Conservation (phyloP, 208 protist genomes). For the Polymyxa betae region DNA sequence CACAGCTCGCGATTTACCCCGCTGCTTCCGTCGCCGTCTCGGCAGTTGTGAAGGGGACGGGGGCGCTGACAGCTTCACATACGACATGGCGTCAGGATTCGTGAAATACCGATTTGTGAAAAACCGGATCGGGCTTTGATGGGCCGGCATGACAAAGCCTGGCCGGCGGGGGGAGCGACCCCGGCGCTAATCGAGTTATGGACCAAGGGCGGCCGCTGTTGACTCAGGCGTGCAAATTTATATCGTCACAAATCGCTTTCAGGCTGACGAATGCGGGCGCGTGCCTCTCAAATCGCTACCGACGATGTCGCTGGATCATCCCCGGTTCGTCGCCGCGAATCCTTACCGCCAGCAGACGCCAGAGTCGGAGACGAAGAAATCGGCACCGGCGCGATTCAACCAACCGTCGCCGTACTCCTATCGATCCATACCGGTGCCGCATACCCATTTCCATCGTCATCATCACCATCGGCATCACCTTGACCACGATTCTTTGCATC, state of each 20-base stretch:
- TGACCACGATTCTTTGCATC: not conserved
- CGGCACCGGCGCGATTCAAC: too few species aligned
- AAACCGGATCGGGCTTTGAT: not conserved
- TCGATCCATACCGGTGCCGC: not conserved
- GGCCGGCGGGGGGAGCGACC: too few species aligned
- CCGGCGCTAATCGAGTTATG: too few species aligned
- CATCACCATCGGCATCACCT: not conserved
- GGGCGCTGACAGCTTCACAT: not conserved
- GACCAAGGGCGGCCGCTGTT: too few species aligned
- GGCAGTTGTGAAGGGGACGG: not conserved
- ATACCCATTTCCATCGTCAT: not conserved
- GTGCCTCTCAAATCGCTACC: too few species aligned
- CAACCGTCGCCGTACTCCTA: not conserved
- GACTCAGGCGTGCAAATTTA: too few species aligned
- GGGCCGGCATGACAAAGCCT: not conserved
- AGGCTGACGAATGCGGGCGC: not conserved
- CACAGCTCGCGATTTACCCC: not conserved
- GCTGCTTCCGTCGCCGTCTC: not conserved
- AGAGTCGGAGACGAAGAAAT: too few species aligned
- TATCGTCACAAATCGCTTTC: too few species aligned
- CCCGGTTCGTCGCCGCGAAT: too few species aligned
- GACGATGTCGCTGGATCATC: too few species aligned
- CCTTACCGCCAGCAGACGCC: too few species aligned
- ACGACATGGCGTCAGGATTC: not conserved
- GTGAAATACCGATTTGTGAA: slow-evolving; percentile 3